Conservation (phyloP, 345 rosid genomes). For the Ailanthus altissimus region DNA sequence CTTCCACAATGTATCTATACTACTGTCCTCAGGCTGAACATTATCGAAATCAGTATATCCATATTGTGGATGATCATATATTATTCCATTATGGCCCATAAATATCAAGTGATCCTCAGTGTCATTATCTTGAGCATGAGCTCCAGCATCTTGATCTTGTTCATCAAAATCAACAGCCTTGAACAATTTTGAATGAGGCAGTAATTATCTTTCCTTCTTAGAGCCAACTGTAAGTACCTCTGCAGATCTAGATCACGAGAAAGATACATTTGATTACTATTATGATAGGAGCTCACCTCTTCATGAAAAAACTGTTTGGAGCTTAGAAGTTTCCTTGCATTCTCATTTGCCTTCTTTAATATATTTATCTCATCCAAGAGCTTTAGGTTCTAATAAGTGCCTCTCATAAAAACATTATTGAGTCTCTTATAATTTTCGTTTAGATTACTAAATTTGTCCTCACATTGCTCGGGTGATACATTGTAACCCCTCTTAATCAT, state of each 20-base stretch:
- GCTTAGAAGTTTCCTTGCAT: conserved; percentile 28
- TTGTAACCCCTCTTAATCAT: conserved; percentile 27
- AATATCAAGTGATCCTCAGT: conserved; percentile 6
- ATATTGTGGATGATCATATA: not conserved
- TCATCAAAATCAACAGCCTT: not conserved
- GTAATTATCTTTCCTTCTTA: not conserved
- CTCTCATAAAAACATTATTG: conserved; percentile 31
- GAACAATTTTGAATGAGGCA: conserved; percentile 3
- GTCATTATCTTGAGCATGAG: not conserved
- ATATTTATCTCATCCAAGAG: conserved; percentile 23
- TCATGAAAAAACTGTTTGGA: conserved; percentile 30
- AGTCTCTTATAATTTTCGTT: conserved; percentile 32
- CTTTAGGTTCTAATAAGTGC: conserved; percentile 25
- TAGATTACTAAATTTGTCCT: conserved; percentile 35
- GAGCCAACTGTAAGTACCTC: conserved; percentile 21
- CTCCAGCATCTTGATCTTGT: conserved; percentile 16
- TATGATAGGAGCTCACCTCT: conserved; percentile 35
- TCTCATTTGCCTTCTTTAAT: conserved; percentile 22
- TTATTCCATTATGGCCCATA: not conserved
- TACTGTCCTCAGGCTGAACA: not conserved
- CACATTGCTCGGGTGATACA: conserved; percentile 38
- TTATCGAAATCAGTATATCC: not conserved
- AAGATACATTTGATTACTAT: conserved; percentile 25
- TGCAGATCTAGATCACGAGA: conserved; percentile 22
- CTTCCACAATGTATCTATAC: not conserved